A percentile compares a stretch with the other conserved stretches of the same genome.
Conservation (phyloP, 345 rosid species). For the Aquilaria malaccensis region DNA sequence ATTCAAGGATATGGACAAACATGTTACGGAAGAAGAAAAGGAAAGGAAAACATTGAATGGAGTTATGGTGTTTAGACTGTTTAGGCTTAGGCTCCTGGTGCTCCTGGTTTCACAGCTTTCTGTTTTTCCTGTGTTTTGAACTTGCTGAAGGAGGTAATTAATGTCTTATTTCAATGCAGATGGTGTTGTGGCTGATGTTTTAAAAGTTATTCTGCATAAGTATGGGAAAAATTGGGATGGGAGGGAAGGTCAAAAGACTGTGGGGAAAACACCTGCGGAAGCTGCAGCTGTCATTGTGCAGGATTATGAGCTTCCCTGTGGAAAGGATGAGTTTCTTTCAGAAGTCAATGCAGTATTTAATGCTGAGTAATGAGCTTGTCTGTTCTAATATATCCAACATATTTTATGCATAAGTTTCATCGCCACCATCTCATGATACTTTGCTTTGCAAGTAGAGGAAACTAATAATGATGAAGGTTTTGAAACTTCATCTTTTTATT, state of each 20-base stretch:
- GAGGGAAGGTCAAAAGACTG: constrained; percentile 52
- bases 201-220: constrained; percentile 51
- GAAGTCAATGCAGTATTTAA: constrained; percentile 56
- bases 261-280: constrained; percentile 70
- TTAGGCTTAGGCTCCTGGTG: no score
- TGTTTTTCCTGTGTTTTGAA: no score
- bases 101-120: no score
- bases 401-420: neutral
- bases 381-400: no score
- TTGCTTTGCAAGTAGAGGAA: neutral
- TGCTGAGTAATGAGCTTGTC: constrained; percentile 36
- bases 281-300: constrained; percentile 72
- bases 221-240: constrained; percentile 96
- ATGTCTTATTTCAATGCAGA: constrained; percentile 28
- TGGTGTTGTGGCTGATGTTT: constrained; percentile 54
- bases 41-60: no score
- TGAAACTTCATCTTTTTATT: constrained; percentile 1
- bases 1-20: no score
- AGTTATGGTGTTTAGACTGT: no score
- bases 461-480: neutral
- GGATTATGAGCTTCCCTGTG: constrained; percentile 78
- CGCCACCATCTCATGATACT: neutral
- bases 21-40: no score
- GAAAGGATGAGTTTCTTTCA: constrained; percentile 51
- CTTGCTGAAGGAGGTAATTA: neutral